A percentile compares a stretch with the other conserved stretches of the same genome.
These are phyloP conservation scores for Trichosanthes cucumerina DNA, from an alignment of 306 rosid genomes.

Conservation along the genomic window DNA sequence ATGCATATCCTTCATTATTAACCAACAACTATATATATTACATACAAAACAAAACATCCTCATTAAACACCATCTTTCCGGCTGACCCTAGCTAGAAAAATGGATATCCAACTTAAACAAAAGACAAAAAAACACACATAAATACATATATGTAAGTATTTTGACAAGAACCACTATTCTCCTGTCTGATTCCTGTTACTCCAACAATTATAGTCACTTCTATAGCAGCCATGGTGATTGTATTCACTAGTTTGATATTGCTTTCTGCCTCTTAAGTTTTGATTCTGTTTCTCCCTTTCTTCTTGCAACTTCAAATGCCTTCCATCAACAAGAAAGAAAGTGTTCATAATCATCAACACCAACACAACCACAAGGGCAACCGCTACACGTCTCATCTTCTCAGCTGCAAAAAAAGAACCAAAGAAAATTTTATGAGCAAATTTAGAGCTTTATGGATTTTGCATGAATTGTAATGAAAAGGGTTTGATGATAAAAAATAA, in stretches of 20 bases:
- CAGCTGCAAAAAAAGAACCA: neutral
- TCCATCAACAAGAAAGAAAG: neutral
- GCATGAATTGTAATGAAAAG: neutral
- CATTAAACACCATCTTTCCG: neutral
- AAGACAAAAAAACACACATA: neutral
- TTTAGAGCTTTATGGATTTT: neutral
- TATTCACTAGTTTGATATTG: neutral
- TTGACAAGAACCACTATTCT: neutral
- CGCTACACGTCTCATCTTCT: neutral
- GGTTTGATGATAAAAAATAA: neutral
- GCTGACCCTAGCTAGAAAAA: neutral
- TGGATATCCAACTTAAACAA: neutral
- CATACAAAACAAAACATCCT: neutral
- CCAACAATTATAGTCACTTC: neutral
- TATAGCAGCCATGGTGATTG: slow-evolving; percentile 3
- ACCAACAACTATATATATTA: neutral
- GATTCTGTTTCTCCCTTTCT: neutral
- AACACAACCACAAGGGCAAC: neutral
- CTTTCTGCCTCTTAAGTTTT: neutral
- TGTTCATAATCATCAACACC: neutral
- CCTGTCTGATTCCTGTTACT: neutral
- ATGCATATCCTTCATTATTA: neutral
- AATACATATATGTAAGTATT: neutral
- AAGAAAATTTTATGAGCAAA: neutral
- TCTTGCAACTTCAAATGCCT: neutral